Evolutionary conservation across 192 early-diverging fungal species (phyloP).

Genomic region (Coemansia sp.): DNA sequence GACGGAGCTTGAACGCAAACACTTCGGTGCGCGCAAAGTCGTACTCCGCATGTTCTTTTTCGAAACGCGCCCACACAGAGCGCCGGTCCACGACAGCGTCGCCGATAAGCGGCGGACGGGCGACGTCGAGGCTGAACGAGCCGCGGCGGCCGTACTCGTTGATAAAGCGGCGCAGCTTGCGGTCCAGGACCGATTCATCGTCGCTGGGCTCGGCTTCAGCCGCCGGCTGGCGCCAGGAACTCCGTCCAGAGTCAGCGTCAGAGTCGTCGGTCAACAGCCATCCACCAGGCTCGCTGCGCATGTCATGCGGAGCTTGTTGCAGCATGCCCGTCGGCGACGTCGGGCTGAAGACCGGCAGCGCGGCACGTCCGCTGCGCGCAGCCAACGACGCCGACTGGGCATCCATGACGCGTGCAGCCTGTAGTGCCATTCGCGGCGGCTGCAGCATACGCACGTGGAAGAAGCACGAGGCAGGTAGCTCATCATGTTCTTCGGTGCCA

Average conservation of each 20-base stretch:
- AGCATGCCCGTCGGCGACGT: neutral
- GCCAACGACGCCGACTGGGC: constrained; percentile 11
- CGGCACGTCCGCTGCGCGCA: neutral
- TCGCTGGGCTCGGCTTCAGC: neutral
- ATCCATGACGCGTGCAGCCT: constrained; percentile 5
- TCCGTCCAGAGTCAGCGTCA: neutral
- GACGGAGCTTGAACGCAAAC: constrained; percentile 11
- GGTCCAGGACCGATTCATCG: constrained; percentile 9
- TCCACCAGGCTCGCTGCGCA: neutral
- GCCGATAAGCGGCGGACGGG: constrained; percentile 1
- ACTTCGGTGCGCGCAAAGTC: constrained; percentile 19
- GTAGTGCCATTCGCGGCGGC: constrained; percentile 10
- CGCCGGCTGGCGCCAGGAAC: neutral
- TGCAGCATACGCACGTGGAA: constrained; percentile 12
- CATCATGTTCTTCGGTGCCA: neutral
- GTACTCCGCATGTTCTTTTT: constrained; percentile 3
- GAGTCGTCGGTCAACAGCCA: constrained; percentile 22
- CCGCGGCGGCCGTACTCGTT: constrained; percentile 14
- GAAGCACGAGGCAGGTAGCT: constrained; percentile 6
- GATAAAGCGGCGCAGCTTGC: constrained; percentile 18
- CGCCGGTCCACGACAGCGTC: constrained; percentile 4
- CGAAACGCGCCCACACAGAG: constrained; percentile 11
- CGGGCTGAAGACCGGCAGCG: constrained; percentile 5
- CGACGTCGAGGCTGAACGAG: constrained; percentile 2
- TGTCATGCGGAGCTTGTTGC: neutral